Evolutionary conservation across 2,329 filamentous ascomycete genomes (phyloP).

Genomic region (Colletotrichum somersetense): DNA sequence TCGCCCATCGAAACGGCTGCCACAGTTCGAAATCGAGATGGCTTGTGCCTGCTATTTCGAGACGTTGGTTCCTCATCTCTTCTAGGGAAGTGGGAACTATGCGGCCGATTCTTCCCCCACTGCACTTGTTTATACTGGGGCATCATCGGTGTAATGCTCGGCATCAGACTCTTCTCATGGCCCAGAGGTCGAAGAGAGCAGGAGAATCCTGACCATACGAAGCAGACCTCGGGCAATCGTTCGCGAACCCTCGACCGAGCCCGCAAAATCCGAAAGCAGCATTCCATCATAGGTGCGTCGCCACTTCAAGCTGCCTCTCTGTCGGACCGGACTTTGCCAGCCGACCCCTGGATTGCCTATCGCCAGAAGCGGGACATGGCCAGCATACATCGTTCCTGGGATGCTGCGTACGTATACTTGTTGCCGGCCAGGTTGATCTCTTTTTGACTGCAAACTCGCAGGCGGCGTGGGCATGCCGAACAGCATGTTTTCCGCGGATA

Average conservation of each 20-base stretch:
- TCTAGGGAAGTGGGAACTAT: conserved; percentile 22
- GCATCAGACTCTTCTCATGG: neutral
- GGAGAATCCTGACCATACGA: conserved; percentile 23
- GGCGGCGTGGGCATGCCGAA: neutral
- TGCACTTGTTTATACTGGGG: neutral
- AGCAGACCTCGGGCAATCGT: conserved; percentile 35
- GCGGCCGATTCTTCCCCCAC: neutral
- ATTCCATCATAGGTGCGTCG: neutral
- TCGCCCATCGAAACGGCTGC: conserved; percentile 16
- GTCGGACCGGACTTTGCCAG: neutral
- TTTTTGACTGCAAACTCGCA: neutral
- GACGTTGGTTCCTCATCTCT: conserved; percentile 1
- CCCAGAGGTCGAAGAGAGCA: too few relatives aligned
- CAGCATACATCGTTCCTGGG: neutral
- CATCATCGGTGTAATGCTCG: conserved; percentile 6
- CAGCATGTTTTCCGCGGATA: neutral
- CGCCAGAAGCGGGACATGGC: conserved; percentile 13
- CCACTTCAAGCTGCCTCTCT: conserved; percentile 16
- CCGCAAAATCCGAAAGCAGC: conserved; percentile 13
- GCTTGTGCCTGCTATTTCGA: neutral
- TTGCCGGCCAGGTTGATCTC: neutral
- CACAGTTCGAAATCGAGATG: conserved; percentile 16
- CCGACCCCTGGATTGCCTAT: conserved; percentile 17
- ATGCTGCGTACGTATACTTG: neutral
- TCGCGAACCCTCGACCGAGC: neutral